These are phyloP conservation scores for Fraxinus floribunda DNA, from an alignment of 305 asterid genomes.

Conservation along the genomic window DNA sequence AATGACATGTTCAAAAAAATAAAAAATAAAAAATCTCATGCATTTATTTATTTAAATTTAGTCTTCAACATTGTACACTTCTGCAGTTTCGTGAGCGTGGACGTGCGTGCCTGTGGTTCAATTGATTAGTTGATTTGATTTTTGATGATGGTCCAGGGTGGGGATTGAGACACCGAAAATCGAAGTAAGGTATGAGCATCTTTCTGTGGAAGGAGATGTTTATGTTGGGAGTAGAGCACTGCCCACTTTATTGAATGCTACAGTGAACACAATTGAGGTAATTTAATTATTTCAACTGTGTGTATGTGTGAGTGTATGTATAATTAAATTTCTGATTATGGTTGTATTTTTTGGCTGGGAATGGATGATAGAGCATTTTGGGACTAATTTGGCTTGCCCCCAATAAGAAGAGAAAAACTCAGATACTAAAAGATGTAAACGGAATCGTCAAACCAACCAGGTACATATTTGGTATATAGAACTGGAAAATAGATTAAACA, in stretches of 20 bases:
- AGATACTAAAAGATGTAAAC: conserved; percentile 34
- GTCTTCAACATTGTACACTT: neutral
- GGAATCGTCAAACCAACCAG: conserved; percentile 45
- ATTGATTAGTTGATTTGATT: neutral
- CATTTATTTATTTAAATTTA: neutral
- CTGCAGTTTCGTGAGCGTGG: neutral
- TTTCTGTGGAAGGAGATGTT: conserved; percentile 37
- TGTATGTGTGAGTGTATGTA: neutral
- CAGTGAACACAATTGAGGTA: conserved; percentile 35
- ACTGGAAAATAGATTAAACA: neutral
- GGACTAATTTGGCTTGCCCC: conserved; percentile 27
- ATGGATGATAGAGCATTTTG: conserved; percentile 28
- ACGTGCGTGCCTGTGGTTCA: neutral
- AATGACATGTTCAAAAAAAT: neutral
- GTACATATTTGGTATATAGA: conserved; percentile 11
- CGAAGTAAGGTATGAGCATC: conserved; percentile 34
- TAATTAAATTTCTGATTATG: neutral
- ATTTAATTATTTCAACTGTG: neutral
- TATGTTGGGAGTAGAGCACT: conserved; percentile 38
- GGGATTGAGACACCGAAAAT: conserved; percentile 39
- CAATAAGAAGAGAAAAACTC: conserved; percentile 34
- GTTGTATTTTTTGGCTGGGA: neutral
- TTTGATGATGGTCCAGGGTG: conserved; percentile 25
- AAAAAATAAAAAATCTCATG: neutral
- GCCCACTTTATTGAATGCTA: conserved; percentile 38